phyloP scores from a whole-genome alignment of 768 basidiomycete species.

The Cystofilobasidium macerans region DNA sequence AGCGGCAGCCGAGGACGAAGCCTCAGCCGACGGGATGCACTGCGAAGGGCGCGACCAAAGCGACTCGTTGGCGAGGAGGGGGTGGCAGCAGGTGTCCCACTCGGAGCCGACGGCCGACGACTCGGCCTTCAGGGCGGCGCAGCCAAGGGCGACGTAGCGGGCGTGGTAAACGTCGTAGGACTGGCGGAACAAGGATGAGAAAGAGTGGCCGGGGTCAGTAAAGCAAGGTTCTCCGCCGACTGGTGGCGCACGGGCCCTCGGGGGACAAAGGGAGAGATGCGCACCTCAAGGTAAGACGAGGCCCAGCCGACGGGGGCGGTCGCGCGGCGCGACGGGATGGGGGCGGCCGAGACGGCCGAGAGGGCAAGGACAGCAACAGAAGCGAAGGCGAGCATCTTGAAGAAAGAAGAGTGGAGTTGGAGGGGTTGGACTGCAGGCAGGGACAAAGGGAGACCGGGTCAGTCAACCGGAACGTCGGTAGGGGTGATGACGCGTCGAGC shows the following conservation, averaged over 20 bases:
- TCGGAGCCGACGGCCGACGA: conserved; percentile 43
- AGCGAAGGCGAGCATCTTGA: conserved; percentile 16
- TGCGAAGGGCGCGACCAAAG: conserved; percentile 46
- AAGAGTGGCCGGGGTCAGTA: neutral
- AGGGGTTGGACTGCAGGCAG: neutral
- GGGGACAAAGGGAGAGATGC: neutral
- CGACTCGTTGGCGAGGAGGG: conserved; percentile 53
- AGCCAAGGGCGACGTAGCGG: conserved; percentile 53
- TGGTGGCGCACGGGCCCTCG: neutral
- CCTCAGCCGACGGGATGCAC: conserved; percentile 52
- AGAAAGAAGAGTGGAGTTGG: neutral
- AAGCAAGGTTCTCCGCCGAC: neutral
- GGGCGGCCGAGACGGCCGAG: conserved; percentile 17
- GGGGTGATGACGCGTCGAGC: neutral
- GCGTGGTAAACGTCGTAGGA: conserved; percentile 45
- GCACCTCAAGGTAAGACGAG: conserved; percentile 11
- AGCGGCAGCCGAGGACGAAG: conserved; percentile 46
- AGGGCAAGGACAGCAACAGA: conserved; percentile 19
- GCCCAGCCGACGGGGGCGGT: conserved; percentile 17
- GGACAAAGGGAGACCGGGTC: neutral
- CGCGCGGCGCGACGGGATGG: conserved; percentile 10
- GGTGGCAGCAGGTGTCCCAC: conserved; percentile 51
- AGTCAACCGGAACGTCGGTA: neutral
- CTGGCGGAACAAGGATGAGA: neutral
- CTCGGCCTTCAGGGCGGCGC: conserved; percentile 43